phyloP scores from a whole-genome alignment of 352 stramenopile species.

The Sclerospora graminicola region DNA sequence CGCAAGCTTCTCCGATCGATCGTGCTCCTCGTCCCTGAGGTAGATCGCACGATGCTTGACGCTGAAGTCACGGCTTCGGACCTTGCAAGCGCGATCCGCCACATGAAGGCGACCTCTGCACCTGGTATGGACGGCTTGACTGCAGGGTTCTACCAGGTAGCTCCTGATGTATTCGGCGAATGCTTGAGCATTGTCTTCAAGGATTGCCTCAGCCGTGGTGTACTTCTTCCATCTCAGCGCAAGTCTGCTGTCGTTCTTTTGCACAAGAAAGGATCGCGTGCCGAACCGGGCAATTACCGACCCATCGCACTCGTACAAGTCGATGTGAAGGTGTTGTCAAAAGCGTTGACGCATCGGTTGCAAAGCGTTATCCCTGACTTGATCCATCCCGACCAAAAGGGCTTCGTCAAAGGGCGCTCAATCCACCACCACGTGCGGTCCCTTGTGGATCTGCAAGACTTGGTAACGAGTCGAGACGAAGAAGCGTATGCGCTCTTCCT shows the following conservation, averaged over 20 bases:
- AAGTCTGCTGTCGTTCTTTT: slow-evolving; percentile 1
- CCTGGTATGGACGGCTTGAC: no score
- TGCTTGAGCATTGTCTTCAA: no score
- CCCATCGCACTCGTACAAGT: slow-evolving; percentile 6
- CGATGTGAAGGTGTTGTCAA: neutral
- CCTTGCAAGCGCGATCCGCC: no score
- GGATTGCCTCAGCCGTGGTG: no score
- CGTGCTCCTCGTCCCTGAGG: no score
- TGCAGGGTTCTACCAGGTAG: no score
- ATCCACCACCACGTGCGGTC: neutral
- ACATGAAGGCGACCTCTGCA: no score
- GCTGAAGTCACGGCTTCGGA: no score
- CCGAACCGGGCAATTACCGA: neutral
- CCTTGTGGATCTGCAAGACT: neutral
- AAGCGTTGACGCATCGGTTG: neutral
- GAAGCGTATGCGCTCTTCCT: neutral
- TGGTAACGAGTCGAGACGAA: neutral
- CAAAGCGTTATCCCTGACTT: neutral
- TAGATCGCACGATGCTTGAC: no score
- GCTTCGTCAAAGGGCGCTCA: neutral
- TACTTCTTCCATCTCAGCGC: no score
- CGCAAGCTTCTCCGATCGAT: no score
- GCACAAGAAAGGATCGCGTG: slow-evolving; percentile 2
- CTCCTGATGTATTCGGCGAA: no score
- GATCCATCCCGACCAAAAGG: neutral